phyloP scores from a whole-genome alignment of 352 stramenopile species.

The Globisporangium radiosum region DNA sequence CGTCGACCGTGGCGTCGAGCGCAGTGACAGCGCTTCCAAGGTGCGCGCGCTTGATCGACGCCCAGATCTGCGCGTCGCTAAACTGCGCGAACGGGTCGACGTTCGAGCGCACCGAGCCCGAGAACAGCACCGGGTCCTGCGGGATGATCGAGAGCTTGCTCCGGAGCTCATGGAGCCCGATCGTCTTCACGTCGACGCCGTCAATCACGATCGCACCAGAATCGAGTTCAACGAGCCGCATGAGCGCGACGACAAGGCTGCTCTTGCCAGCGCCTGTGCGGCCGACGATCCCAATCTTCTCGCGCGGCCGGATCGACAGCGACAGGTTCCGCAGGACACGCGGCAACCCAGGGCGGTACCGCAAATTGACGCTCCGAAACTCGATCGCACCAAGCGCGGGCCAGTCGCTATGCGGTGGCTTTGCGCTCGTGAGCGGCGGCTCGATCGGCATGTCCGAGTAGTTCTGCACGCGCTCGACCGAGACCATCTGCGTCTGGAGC shows the following conservation, averaged over 20 bases:
- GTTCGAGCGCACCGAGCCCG: conserved; percentile 65
- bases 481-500: conserved; percentile 75
- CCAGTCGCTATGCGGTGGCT: conserved; percentile 55
- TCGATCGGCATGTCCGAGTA: conserved; percentile 59
- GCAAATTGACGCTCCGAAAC: conserved; percentile 77
- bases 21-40: conserved; percentile 51
- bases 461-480: conserved; percentile 67
- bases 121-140: conserved; percentile 95
- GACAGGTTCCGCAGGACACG: conserved; percentile 44
- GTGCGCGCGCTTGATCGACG: conserved; percentile 75
- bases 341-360: conserved; percentile 64
- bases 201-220: conserved; percentile 41
- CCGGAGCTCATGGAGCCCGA: conserved; percentile 47
- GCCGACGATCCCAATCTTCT: conserved; percentile 69
- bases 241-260: conserved; percentile 73
- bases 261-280: conserved; percentile 76
- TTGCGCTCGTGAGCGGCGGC: conserved; percentile 75
- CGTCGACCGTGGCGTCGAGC: conserved; percentile 47
- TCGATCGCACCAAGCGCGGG: conserved; percentile 53
- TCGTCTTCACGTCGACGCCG: conserved; percentile 39
- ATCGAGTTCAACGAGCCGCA: conserved; percentile 82
- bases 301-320: conserved; percentile 49
- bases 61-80: conserved; percentile 82
- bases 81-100: conserved; percentile 90
- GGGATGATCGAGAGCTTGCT: conserved; percentile 84